Evolutionary conservation across 1,139 yeast genomes (phyloP), one percentile per base, ranked within the genome.

Genomic region (Protomyces inundatus): DNA sequence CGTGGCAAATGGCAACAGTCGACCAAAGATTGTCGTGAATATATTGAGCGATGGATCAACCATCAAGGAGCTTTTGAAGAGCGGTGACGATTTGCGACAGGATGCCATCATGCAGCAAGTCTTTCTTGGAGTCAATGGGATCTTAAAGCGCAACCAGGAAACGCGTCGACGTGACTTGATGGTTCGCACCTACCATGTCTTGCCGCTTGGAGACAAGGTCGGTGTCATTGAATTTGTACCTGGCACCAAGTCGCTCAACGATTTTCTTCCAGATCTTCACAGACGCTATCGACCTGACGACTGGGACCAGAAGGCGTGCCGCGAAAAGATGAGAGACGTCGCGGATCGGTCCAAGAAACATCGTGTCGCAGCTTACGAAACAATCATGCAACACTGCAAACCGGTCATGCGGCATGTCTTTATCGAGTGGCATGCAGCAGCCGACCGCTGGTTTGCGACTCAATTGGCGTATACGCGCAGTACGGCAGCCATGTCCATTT

Each of bases 81-180:
- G 90, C 36, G 91, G 96, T 3, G 82, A 89, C 5, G 98, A 95
- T 74, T 76, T 93, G 64, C 78, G 98, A 64, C 98, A 95, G 74
- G 99, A 95, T 75, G 88, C 96, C 0, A 89, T 93, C 67, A 95
- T 95, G 98, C 96, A 91, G 73, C 98, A 93, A 72, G 98, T 93
- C 0, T 95, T 95, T 74, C 87, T 81, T 35, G 89, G 90, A 72
- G 97, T 90, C 23, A 90, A 91, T 71, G 76, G 78, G n/a, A 81
- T 91, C 53, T 80, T 93, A 66, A 74, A 71, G 14, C 78, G 78
- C 42, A 84, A 88, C 70, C 79, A 80, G 60, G 83, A 82, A 53
- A 81, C 95, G 0, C 73, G 84, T 42, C 80, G 76, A 57, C 74
- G 93, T 16, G 75, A 79, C 0, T 76, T 93, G 62, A 77, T 81